These are phyloP conservation scores for Bolboschoenus planiculmis DNA, from an alignment of 176 grass and related monocot genomes.

Conservation along the genomic window DNA sequence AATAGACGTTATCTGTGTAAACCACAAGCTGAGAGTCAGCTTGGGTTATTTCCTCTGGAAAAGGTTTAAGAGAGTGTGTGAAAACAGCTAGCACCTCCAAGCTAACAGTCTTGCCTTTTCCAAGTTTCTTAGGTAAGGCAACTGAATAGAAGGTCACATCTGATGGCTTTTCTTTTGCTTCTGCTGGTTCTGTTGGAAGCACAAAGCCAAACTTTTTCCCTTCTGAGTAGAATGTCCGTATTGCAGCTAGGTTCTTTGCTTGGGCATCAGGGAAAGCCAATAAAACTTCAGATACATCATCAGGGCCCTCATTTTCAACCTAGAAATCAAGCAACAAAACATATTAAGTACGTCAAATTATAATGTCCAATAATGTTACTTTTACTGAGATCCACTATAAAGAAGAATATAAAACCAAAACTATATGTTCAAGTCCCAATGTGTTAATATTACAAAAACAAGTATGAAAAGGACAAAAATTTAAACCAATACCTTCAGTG, in stretches of 20 bases:
- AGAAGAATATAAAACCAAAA: not conserved
- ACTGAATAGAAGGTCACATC: slow-evolving; percentile 75
- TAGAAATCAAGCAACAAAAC: slow-evolving; percentile 28
- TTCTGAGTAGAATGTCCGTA: slow-evolving; percentile 68
- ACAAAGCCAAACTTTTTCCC: slow-evolving; percentile 50
- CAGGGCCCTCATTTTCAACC: slow-evolving; percentile 71
- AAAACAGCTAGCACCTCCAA: slow-evolving; percentile 70
- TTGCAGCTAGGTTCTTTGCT: slow-evolving; percentile 78
- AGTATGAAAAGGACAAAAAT: not conserved
- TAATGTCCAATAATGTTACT: not conserved
- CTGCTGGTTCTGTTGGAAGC: slow-evolving; percentile 52
- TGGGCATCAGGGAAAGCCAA: slow-evolving; percentile 67
- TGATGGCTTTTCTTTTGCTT: slow-evolving; percentile 57
- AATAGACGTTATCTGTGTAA: slow-evolving; percentile 78
- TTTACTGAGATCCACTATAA: not conserved
- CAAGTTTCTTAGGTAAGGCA: slow-evolving; percentile 59
- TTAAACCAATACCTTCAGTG: slow-evolving; percentile 54
- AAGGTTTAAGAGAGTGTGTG: slow-evolving; percentile 71
- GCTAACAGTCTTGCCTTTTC: slow-evolving; percentile 53
- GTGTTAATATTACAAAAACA: not conserved
- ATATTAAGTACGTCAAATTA: not conserved
- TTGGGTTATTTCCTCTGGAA: slow-evolving; percentile 96
- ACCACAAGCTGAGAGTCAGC: slow-evolving; percentile 87
- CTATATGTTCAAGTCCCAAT: not conserved
- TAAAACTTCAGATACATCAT: slow-evolving; percentile 70